These are phyloP conservation scores for Plasmodium falciparum DNA, from an alignment of 169 alveolate genomes.

Conservation along the genomic window DNA sequence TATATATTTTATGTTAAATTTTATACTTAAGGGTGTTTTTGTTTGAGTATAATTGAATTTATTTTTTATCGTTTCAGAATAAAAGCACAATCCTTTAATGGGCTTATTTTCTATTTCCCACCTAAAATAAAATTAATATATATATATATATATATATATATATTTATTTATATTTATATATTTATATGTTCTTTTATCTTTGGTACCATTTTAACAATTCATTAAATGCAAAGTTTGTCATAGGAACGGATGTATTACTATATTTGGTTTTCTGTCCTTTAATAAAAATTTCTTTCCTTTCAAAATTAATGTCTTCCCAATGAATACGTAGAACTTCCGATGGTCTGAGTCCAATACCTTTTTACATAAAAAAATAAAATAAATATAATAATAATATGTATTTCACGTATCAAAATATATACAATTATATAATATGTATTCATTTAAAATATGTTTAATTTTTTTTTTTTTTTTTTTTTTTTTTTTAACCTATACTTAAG, in stretches of 20 bases:
- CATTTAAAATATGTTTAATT: too few relatives aligned
- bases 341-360: slow-evolving; percentile 85
- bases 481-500: slow-evolving; percentile 73
- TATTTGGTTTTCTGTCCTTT: slow-evolving; percentile 83
- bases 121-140: slow-evolving; percentile 27
- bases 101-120: slow-evolving; percentile 83
- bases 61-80: slow-evolving; percentile 75
- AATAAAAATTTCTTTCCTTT: slow-evolving; percentile 66
- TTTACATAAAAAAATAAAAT: not conserved
- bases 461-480: not conserved
- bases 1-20: not conserved
- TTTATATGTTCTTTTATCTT: not conserved
- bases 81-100: slow-evolving; percentile 80
- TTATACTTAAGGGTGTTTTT: slow-evolving; percentile 79
- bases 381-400: too few relatives aligned
- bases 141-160: not conserved
- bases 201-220: slow-evolving; percentile 79
- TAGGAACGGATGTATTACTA: slow-evolving; percentile 80
- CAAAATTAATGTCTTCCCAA: slow-evolving; percentile 83
- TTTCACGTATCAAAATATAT: too few relatives aligned
- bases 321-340: slow-evolving; percentile 78
- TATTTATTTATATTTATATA: too few relatives aligned
- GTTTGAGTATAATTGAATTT: slow-evolving; percentile 50
- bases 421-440: too few relatives aligned
- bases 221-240: slow-evolving; percentile 80